Evolutionary conservation across 768 basidiomycete genomes (phyloP), one percentile per base, ranked within the genome.

Genomic region (Dacryopinax primogenitus): DNA sequence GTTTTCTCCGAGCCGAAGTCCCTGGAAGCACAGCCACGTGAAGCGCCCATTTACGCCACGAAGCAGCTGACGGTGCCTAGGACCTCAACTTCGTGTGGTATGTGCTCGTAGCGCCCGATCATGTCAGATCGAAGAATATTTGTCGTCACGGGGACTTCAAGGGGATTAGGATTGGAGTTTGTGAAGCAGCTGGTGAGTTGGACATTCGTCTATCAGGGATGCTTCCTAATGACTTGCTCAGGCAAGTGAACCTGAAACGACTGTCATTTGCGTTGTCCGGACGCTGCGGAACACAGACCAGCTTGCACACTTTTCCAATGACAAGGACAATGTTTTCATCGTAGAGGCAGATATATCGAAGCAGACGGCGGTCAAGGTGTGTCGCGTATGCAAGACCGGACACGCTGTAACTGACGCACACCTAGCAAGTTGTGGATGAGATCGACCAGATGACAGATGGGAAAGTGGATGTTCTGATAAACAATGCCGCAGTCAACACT

Each of bases 311-410:
- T 62, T 71, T 13, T 28, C 62, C 62, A 64, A 62, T 18, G 65
- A 65, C 33, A 33, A 64, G 34, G 51, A 58, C 51, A 77, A 78
- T 64, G 63, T 81, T 7, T 72, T 75, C 47, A 61, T 78, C 16
- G 9, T 80, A 33, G 66, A 76, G 63, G 75, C 74, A 1, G 78
- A 81, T 67, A 72, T 79, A 61, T 74, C 71, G 12, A 70, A 77
- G 64, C 63, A 33, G 34, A 41, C 37, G 3, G 67, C 73, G 1
- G 65, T 79, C 39, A 69, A 74, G 69, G 78, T 75, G 41, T 64
- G 72, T 28, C 1, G n/a, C n/a, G n/a, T 9, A 44, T 36, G 45
- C 45, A 23, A 9, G 4, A 1, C 2, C 3, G 16, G 1, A 7
- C 23, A 1, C 23, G 23, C 12, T n/a, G 12, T 6, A 18, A 6